Evolutionary conservation across 1,284 basidiomycete species (phyloP), one percentile per base, ranked within the genome.

Genomic region (Ceratobasidium sp.): DNA sequence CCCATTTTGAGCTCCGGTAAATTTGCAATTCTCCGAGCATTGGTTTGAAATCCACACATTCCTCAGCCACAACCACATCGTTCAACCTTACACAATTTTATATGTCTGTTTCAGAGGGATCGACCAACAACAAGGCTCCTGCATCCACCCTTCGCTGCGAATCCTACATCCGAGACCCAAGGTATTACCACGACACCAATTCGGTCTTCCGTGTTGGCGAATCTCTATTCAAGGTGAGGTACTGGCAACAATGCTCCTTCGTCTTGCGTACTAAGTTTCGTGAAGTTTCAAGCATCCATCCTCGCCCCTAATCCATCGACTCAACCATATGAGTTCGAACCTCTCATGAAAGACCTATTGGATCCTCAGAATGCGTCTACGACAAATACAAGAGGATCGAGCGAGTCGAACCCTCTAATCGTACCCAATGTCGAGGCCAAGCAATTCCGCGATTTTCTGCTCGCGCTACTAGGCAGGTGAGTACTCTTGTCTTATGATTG

Each of bases 181-280:
- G 11, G 21, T 62, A 62, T 43, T 62, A 62, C 59, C 46, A 62
- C 26, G 59, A 62, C 46, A 43, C 41, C 11, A 62, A 16, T 23
- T 21, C n/a, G 13, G 59, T 62, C 13, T 43, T 62, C 18, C 41
- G 44, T 7, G 30, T 62, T 21, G 59, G 30, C 11, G 59, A 43
- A 9, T 21, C 46, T 44, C 23, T 62, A 5, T 62, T 62, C 59
- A 62, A 46, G 23, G 59, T 62, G 26, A 28, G 41, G 35, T n/a
- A 14, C 6, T 8, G 8, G 26, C 18, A 50, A 7, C 6, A n/a
- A 50, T n/a, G 47, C 18, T 50, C 9, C 26, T n/a, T 8, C 18
- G 8, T 16, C 7, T 7, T 50, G 26, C 47, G 18, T 9, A 50
- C 8, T 50, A n/a, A 8, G 11, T 44, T n/a, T n/a, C 9, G 3